These are phyloP conservation scores for Arabidopsis thaliana DNA, from an alignment of 345 rosid species.

Conservation along the genomic window DNA sequence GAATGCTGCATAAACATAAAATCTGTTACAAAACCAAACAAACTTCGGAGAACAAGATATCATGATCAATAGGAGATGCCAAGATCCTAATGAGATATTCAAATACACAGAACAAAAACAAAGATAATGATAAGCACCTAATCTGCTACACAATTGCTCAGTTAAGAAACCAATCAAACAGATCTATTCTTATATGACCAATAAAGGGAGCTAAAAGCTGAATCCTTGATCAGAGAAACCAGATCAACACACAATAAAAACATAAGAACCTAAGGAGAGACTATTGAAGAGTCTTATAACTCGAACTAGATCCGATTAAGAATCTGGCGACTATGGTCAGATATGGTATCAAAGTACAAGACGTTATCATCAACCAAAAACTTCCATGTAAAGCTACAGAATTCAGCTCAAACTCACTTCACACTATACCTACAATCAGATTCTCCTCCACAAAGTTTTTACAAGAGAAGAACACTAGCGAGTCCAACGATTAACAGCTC, in stretches of 20 bases:
- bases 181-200: neutral
- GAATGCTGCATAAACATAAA: constrained; percentile 46
- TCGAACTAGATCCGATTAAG: constrained; percentile 35
- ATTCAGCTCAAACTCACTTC: constrained; percentile 42
- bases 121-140: neutral
- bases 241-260: constrained; percentile 4
- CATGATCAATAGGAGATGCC: neutral
- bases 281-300: neutral
- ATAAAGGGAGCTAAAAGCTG: neutral
- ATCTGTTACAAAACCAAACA: neutral
- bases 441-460: constrained; percentile 17
- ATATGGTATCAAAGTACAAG: constrained; percentile 23
- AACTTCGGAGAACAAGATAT: neutral
- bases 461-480: constrained; percentile 30
- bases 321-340: constrained; percentile 20
- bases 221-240: constrained; percentile 25
- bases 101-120: constrained; percentile 23
- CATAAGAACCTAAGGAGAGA: neutral
- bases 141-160: neutral
- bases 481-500: constrained; percentile 26
- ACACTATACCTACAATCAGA: constrained; percentile 29
- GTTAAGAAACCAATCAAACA: constrained; percentile 24
- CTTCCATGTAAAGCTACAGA: constrained; percentile 7
- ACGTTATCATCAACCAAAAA: constrained; percentile 17
- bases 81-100: neutral